Base-by-base conservation (phyloP, 345 rosid genomes). In the Pseudoturritis turrita region DNA sequence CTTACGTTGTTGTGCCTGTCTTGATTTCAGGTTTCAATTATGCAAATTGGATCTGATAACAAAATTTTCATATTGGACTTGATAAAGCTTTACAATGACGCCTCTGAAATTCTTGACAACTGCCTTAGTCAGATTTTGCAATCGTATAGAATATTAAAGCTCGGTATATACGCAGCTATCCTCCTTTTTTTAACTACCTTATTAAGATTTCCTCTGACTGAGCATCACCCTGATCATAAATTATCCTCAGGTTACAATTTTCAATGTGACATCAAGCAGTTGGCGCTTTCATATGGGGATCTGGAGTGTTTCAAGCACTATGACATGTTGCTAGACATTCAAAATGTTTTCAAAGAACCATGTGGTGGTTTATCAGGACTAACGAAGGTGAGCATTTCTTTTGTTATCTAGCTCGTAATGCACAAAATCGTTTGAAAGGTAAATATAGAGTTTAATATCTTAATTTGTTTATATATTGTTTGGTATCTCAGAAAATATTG, bases 351-450 rank as follows among this genome's bases (percentile, higher is more conserved):
- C 83, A 87, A 74, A 79, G 93, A 89, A 68, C 57, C 72, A 3
- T 78, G 76, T 65, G 97, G 98, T 51, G 98, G 97, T 62, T 82
- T 94, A 31, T 85, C 97, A 4, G 96, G 96, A 46, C 91, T 94
- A 68, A 85, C 93, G 0, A 70, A 89, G 91, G 96, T 91, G 72
- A 82, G 71, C 59, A 64, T 62, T 25, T 45, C 28, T 26, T 43
- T 53, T 53, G 71, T 10, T 17, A 10, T 2, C 28, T 39, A 39
- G 44, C 57, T 39, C 15, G 17, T 59, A 25, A 7, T 47, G 47
- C 52, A 10, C 56, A 47, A 70, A 46, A 47, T 37, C 50, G 0
- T 9, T 60, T 50, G 51, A 46, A 15, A 49, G 31, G 33, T 39
- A 43, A 5, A 37, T 11, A 29, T 29, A 29, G 8, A 8, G 37